phyloP scores from a whole-genome alignment of 148 eudicot genomes.

The Vaccinium corymbosum region DNA sequence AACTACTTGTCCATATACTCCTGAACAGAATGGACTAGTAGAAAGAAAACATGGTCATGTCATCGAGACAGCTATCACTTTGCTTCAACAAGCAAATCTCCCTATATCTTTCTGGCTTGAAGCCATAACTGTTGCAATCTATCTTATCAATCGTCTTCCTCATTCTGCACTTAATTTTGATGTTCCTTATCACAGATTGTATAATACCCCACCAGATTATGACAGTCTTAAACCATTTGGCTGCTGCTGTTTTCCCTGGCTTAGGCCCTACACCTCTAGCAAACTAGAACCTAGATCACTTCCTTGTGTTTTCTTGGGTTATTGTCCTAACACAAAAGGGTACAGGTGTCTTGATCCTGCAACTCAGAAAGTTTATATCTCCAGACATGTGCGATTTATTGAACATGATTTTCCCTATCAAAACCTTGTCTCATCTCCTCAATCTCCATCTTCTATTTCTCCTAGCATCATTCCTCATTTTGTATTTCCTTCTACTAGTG shows the following conservation, averaged over 20 bases:
- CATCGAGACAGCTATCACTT: no score
- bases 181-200: background rate
- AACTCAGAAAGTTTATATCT: background rate
- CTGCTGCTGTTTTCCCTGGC: background rate
- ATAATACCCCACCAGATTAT: background rate
- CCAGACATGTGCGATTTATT: background rate
- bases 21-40: no score
- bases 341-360: background rate
- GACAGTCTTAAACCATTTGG: accelerated
- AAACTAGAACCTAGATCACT: background rate
- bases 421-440: background rate
- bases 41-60: no score
- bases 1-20: no score
- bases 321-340: background rate
- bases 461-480: background rate
- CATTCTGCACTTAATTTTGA: background rate
- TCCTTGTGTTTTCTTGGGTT: background rate
- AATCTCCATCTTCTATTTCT: background rate
- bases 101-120: no score
- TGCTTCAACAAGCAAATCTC: no score
- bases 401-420: background rate
- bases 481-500: no score
- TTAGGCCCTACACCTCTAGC: background rate
- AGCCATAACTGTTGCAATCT: background rate
- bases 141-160: background rate